These are phyloP conservation scores for Rhodofomes roseus DNA, from an alignment of 1,284 basidiomycete genomes.

Conservation along the genomic window DNA sequence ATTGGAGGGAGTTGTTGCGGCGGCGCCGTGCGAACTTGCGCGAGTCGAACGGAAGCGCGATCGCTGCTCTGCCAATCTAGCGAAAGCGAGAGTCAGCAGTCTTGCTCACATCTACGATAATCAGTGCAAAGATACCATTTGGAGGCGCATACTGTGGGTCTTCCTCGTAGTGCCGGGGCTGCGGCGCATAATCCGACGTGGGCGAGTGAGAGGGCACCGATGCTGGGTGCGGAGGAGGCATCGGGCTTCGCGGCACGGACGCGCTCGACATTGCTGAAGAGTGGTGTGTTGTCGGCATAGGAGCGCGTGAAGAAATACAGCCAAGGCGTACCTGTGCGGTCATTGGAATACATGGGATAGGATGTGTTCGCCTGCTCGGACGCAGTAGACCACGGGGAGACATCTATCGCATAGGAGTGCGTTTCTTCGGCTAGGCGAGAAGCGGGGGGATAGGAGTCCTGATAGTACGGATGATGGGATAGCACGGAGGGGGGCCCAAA, in stretches of 20 bases:
- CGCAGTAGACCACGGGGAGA: constrained; percentile 22
- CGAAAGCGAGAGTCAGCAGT: constrained; percentile 21
- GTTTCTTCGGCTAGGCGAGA: constrained; percentile 19
- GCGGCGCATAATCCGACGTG: constrained; percentile 13
- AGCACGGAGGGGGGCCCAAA: constrained; percentile 16
- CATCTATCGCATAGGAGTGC: constrained; percentile 26
- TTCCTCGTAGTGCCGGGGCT: constrained; percentile 16
- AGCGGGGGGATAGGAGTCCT: constrained; percentile 22
- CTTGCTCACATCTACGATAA: constrained; percentile 17
- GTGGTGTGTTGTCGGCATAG: constrained; percentile 1
- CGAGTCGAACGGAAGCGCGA: constrained; percentile 52
- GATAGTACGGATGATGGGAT: constrained; percentile 19
- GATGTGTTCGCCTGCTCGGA: constrained; percentile 24
- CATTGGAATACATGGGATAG: constrained; percentile 45
- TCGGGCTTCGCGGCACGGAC: constrained; percentile 21
- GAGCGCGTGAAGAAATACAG: constrained; percentile 1
- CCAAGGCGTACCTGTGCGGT: constrained; percentile 37
- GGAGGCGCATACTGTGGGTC: constrained; percentile 13
- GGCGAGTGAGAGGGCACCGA: constrained; percentile 8
- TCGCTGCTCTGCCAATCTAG: constrained; percentile 47
- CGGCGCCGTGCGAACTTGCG: constrained; percentile 40
- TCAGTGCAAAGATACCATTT: constrained; percentile 20
- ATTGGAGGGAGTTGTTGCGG: constrained; percentile 26
- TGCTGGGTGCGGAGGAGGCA: neutral
- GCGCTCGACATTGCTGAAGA: constrained; percentile 19